phyloP scores from a whole-genome alignment of 2,329 filamentous ascomycete genomes.

The Trichoderma endophyticum region DNA sequence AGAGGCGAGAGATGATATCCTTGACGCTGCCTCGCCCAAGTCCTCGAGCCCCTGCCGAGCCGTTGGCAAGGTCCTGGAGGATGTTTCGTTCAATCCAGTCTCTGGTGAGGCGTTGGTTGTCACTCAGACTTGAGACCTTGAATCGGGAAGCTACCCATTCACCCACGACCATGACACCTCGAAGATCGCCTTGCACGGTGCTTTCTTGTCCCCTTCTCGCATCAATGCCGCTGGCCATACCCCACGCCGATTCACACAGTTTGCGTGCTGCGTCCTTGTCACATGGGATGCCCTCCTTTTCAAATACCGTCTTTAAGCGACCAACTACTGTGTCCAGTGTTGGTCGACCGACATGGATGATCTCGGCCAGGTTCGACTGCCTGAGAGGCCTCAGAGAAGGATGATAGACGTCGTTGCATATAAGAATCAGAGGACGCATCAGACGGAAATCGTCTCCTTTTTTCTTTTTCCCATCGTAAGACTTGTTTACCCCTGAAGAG shows the following conservation, averaged over 20 bases:
- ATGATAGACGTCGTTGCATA: constrained; percentile 97
- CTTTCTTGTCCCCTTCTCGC: constrained; percentile 65
- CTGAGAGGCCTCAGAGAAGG: constrained; percentile 80
- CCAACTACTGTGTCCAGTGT: constrained; percentile 80
- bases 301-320: constrained; percentile 79
- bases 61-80: constrained; percentile 63
- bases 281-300: constrained; percentile 81
- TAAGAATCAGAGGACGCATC: constrained; percentile 82
- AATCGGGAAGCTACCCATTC: constrained; percentile 81
- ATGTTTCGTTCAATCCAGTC: constrained; percentile 75
- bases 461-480: constrained; percentile 43
- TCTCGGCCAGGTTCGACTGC: constrained; percentile 80
- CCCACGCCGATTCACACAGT: constrained; percentile 80
- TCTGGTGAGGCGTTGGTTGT: constrained; percentile 56
- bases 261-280: constrained; percentile 86
- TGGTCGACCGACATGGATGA: constrained; percentile 88
- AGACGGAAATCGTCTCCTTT: constrained; percentile 85
- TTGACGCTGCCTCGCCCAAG: constrained; percentile 68
- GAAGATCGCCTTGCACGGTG: constrained; percentile 68
- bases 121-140: constrained; percentile 44
- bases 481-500: constrained; percentile 29
- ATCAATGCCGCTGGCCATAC: constrained; percentile 69
- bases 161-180: constrained; percentile 79
- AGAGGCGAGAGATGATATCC: constrained; percentile 75
- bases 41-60: constrained; percentile 68